Base-by-base conservation (phyloP, 768 basidiomycete genomes). In the Leccinum olivaceopallidum region DNA sequence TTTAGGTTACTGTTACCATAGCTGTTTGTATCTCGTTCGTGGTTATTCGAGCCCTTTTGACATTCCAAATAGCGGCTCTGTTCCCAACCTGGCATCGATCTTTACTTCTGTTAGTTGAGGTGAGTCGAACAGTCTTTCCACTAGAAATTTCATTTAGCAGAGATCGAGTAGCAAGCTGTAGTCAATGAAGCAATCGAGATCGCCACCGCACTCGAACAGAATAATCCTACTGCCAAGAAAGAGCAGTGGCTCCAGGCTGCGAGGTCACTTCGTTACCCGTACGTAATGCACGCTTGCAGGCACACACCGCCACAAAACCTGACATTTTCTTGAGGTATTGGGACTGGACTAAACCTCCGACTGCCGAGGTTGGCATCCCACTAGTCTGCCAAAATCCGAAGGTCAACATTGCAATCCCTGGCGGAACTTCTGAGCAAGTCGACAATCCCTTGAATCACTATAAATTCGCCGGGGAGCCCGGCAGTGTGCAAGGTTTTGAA, bases 1-100 rank as follows among this genome's bases (percentile, higher is more conserved):
- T 28, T 56, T 14, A 68, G 67, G 67, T 2, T 68, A 69, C 50
- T 68, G 67, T 54, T 66, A 63, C 36, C 67, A 68, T 42, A 49
- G n/a, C 22, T 59, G 67, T 68, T 18, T 13, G 67, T 58, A 10
- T 10, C 24, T 30, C 2, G 13, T 6, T n/a, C 16, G 4, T 1
- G 1, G 1, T 6, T 5, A 22, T 52, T 22, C 1, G 16, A 55
- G 6, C 5, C 6, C 12, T 8, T 8, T 24, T 69, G 44, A 69
- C 30, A 51, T 34, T 30, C 20, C 16, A n/a, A 42, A 55, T 26
- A 68, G 67, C 67, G 49, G 58, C 67, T 32, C 24, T 68, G n/a
- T 68, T 68, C 50, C 67, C 67, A 24, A 49, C 67, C 16, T 68
- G 67, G 67, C 67, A 68, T 13, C 64, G 67, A 49, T 49, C 62